Conservation (phyloP, 2,329 filamentous ascomycete genomes). For the Trichoderma aggressivum region DNA sequence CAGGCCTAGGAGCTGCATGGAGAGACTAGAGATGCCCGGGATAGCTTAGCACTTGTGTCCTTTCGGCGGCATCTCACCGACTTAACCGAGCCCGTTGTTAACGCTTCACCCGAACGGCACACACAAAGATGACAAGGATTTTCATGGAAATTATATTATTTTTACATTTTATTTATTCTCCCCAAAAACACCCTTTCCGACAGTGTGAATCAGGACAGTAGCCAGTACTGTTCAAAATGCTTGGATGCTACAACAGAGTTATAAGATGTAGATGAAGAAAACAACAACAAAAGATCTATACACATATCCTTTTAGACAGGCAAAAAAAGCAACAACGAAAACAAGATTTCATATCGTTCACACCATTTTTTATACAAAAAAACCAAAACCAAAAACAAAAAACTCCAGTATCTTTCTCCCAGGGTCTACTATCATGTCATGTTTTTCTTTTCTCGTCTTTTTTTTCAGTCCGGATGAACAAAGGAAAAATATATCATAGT, state of each 20-base stretch:
- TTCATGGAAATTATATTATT: not conserved
- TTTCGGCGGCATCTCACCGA: not conserved
- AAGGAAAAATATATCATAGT: not conserved
- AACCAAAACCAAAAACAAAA: not conserved
- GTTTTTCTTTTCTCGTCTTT: constrained; percentile 8
- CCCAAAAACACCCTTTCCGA: not conserved
- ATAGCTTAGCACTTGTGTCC: not conserved
- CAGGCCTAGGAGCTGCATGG: not conserved
- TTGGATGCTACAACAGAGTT: not conserved
- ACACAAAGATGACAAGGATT: not conserved
- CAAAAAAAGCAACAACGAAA: not conserved
- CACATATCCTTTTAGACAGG: not conserved
- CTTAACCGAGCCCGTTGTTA: not conserved
- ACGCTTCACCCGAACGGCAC: not conserved
- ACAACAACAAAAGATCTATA: not conserved
- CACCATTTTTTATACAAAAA: constrained; percentile 2
- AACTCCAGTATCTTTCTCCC: constrained; percentile 1
- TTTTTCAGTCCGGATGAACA: not conserved
- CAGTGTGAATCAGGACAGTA: not conserved
- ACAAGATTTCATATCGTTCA: not conserved
- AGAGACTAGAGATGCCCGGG: not conserved
- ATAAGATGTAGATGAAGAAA: not conserved
- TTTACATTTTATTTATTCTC: not conserved
- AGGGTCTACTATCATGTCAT: constrained; percentile 8
- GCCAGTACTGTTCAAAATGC: not conserved